A percentile compares a stretch with the other conserved stretches of the same genome.
These are phyloP conservation scores for Dendrobium officinale DNA, from an alignment of 106 monocot species.

Conservation along the genomic window DNA sequence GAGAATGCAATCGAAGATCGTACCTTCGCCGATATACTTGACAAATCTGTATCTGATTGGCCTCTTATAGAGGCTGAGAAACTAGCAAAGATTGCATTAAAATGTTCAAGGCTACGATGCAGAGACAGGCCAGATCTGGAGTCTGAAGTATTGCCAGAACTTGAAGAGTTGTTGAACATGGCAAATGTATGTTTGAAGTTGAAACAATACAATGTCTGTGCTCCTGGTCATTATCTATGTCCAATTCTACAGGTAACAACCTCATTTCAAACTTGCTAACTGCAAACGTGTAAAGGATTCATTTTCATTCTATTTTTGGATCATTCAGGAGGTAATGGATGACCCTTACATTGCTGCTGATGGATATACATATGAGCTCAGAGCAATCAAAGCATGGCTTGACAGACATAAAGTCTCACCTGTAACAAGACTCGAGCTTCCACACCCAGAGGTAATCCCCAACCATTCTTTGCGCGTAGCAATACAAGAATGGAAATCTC, in stretches of 20 bases:
- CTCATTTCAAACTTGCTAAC: neutral
- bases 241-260: slow-evolving; percentile 72
- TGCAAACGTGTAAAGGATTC: neutral
- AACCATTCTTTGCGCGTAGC: slow-evolving; percentile 45
- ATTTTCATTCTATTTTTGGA: neutral
- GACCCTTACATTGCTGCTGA: slow-evolving; percentile 72
- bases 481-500: slow-evolving; percentile 64
- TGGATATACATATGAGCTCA: slow-evolving; percentile 76
- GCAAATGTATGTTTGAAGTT: slow-evolving; percentile 30
- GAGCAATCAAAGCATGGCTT: slow-evolving; percentile 77
- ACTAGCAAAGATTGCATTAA: slow-evolving; percentile 61
- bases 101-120: slow-evolving; percentile 58
- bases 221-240: slow-evolving; percentile 63
- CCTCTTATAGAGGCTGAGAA: slow-evolving; percentile 53
- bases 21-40: slow-evolving; percentile 44
- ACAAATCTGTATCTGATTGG: slow-evolving; percentile 55
- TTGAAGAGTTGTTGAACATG: slow-evolving; percentile 35
- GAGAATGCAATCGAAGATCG: slow-evolving; percentile 50
- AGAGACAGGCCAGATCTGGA: slow-evolving; percentile 81
- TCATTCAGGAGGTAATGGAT: slow-evolving; percentile 67
- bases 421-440: slow-evolving; percentile 45
- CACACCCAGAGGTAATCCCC: slow-evolving; percentile 45
- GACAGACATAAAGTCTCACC: slow-evolving; percentile 60
- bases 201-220: slow-evolving; percentile 16
- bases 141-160: slow-evolving; percentile 56